These are phyloP conservation scores for Lineolata rhizophorae DNA, from an alignment of 495 filamentous ascomycete genomes.

Conservation along the genomic window DNA sequence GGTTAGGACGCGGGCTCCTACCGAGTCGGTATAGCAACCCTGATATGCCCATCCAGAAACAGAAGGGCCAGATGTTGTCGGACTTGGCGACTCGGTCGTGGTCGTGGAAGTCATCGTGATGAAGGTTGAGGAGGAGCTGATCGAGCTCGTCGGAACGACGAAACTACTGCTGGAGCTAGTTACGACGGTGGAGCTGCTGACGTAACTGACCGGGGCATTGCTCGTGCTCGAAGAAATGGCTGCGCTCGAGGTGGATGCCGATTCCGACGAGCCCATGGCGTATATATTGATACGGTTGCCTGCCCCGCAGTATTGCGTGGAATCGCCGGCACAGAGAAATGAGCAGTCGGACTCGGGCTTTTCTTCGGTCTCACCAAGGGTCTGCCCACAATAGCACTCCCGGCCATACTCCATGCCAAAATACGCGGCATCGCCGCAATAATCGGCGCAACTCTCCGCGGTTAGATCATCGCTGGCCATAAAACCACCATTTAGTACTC, in stretches of 20 bases:
- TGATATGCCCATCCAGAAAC: conserved; percentile 11
- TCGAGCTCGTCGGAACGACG: background rate
- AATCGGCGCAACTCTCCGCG: conserved; percentile 7
- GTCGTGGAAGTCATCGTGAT: background rate
- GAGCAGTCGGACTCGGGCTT: conserved; percentile 20
- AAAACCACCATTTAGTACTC: conserved; percentile 4
- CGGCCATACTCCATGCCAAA: conserved; percentile 8
- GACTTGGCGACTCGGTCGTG: background rate
- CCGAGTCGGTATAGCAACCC: conserved; percentile 16
- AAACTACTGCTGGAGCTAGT: background rate
- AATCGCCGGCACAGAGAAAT: conserved; percentile 10
- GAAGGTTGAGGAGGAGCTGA: background rate
- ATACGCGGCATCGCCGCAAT: conserved; percentile 3
- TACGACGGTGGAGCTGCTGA: background rate
- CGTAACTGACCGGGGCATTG: background rate
- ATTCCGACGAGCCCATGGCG: background rate
- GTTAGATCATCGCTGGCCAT: conserved; percentile 4
- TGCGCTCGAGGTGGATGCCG: background rate
- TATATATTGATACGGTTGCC: conserved; percentile 11
- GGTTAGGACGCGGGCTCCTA: conserved; percentile 5
- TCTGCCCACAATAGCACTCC: conserved; percentile 15
- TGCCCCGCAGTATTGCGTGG: conserved; percentile 11
- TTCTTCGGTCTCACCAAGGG: conserved; percentile 11
- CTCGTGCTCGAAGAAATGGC: background rate
- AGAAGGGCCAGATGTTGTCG: conserved; percentile 2